Evolutionary conservation across 208 protist species (phyloP).

Genomic region (Wallacemonas sp.): DNA sequence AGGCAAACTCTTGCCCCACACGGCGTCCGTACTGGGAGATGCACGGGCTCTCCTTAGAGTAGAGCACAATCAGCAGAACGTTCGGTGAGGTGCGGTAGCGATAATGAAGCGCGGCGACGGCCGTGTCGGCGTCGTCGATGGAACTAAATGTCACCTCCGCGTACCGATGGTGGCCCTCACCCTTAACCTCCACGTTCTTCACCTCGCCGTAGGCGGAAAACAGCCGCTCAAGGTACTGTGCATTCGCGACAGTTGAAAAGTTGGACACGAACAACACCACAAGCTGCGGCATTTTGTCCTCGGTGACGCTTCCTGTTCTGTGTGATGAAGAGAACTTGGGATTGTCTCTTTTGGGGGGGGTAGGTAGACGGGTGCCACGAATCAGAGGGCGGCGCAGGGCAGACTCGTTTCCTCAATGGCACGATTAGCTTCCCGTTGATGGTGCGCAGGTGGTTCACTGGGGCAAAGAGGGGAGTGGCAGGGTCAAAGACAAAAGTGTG

Average conservation of each 20-base stretch:
- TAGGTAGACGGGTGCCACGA: not conserved
- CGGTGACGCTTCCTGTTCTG: too few relatives aligned
- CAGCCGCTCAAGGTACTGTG: slow-evolving; percentile 79
- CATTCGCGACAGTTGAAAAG: slow-evolving; percentile 71
- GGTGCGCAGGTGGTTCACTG: too few relatives aligned
- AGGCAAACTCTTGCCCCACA: slow-evolving; percentile 68
- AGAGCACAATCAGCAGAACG: slow-evolving; percentile 82
- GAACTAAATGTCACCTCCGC: slow-evolving; percentile 71
- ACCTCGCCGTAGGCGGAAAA: slow-evolving; percentile 85
- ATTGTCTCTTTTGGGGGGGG: too few relatives aligned
- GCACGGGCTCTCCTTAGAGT: slow-evolving; percentile 59
- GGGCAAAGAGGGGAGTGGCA: not conserved
- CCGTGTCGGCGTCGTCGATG: slow-evolving; percentile 79
- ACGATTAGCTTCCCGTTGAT: too few relatives aligned
- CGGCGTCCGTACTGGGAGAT: slow-evolving; percentile 68
- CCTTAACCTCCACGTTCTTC: slow-evolving; percentile 54
- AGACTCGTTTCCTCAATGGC: slow-evolving; percentile 7
- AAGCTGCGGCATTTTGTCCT: slow-evolving; percentile 17
- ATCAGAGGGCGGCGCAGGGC: not conserved
- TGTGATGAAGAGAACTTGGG: too few relatives aligned
- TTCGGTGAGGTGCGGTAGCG: slow-evolving; percentile 72
- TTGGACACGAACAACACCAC: slow-evolving; percentile 79
- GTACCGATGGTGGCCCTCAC: slow-evolving; percentile 52
- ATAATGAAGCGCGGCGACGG: slow-evolving; percentile 81
- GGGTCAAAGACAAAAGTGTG: too few relatives aligned